phyloP scores from a whole-genome alignment of 1,284 basidiomycete species.

The Puccinia horiana region DNA sequence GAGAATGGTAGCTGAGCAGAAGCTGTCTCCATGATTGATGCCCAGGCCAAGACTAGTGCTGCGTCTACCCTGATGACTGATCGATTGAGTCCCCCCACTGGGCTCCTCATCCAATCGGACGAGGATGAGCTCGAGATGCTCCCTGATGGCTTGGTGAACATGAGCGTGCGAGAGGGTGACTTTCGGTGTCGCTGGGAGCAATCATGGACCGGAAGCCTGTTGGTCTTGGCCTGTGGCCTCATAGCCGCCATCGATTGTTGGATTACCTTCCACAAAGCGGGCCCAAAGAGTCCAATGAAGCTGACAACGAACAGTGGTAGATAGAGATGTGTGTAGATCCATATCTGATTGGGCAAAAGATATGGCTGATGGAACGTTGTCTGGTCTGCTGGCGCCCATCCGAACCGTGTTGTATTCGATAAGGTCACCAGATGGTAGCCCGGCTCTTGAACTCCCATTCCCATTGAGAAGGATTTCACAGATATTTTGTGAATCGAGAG shows the following conservation, averaged over 20 bases:
- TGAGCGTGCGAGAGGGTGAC: constrained; percentile 28
- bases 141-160: constrained; percentile 25
- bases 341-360: constrained; percentile 69
- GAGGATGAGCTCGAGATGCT: constrained; percentile 21
- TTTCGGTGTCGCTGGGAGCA: constrained; percentile 33
- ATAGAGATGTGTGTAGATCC: constrained; percentile 68
- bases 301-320: constrained; percentile 64
- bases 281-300: constrained; percentile 57
- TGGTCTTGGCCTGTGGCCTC: constrained; percentile 37
- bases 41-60: constrained; percentile 10
- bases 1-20: constrained; percentile 37
- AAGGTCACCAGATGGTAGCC: constrained; percentile 84
- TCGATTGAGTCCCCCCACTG: background rate
- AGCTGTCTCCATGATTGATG: constrained; percentile 2
- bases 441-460: constrained; percentile 71
- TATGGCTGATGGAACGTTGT: constrained; percentile 66
- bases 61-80: constrained; percentile 13
- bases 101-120: constrained; percentile 42
- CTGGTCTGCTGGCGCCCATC: constrained; percentile 56
- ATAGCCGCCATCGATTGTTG: background rate
- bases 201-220: constrained; percentile 45
- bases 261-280: background rate
- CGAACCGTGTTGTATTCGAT: constrained; percentile 59
- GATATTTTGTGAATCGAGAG: constrained; percentile 69
- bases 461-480: constrained; percentile 79